Conservation (phyloP, 2,329 filamentous ascomycete genomes). For the Sodiomyces alkalinus region DNA sequence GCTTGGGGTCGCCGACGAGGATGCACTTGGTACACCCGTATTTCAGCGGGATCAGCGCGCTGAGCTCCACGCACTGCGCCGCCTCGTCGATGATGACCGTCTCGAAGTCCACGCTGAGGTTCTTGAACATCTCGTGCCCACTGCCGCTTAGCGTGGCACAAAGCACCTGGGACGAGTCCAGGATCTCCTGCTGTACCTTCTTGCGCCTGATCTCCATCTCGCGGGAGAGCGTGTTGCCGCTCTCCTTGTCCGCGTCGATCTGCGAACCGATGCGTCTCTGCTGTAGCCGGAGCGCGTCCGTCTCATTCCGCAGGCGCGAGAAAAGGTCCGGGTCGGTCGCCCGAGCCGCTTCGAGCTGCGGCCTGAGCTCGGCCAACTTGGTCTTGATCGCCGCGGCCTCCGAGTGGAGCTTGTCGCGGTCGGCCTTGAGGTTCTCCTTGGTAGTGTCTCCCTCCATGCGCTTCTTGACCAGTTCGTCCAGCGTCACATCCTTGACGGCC, state of each 20-base stretch:
- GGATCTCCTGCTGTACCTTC: slow-evolving; percentile 75
- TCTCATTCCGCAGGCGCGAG: slow-evolving; percentile 49
- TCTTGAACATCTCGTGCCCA: slow-evolving; percentile 95
- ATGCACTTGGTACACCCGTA: slow-evolving; percentile 96
- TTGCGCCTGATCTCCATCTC: slow-evolving; percentile 77
- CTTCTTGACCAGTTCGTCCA: slow-evolving; percentile 78
- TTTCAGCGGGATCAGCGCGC: slow-evolving; percentile 89
- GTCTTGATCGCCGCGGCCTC: slow-evolving; percentile 61
- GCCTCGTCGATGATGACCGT: slow-evolving; percentile 98
- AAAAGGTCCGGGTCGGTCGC: slow-evolving; percentile 20
- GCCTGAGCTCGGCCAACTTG: slow-evolving; percentile 54
- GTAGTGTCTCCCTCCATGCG: slow-evolving; percentile 48
- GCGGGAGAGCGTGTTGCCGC: slow-evolving; percentile 64
- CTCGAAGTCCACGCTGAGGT: slow-evolving; percentile 89
- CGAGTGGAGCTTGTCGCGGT: slow-evolving; percentile 44
- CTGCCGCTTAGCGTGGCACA: slow-evolving; percentile 91
- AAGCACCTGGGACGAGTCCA: slow-evolving; percentile 81
- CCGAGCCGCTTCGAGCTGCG: slow-evolving; percentile 54
- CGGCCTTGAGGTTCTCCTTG: slow-evolving; percentile 38
- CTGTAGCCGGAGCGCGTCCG: slow-evolving; percentile 62
- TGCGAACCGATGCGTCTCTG: slow-evolving; percentile 60
- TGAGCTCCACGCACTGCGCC: slow-evolving; percentile 94
- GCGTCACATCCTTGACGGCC: slow-evolving; percentile 76
- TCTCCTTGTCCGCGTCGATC: slow-evolving; percentile 79
- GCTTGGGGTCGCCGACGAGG: slow-evolving; percentile 93